phyloP scores from a whole-genome alignment of 2,329 filamentous ascomycete species.

The Fusarium globosum region DNA sequence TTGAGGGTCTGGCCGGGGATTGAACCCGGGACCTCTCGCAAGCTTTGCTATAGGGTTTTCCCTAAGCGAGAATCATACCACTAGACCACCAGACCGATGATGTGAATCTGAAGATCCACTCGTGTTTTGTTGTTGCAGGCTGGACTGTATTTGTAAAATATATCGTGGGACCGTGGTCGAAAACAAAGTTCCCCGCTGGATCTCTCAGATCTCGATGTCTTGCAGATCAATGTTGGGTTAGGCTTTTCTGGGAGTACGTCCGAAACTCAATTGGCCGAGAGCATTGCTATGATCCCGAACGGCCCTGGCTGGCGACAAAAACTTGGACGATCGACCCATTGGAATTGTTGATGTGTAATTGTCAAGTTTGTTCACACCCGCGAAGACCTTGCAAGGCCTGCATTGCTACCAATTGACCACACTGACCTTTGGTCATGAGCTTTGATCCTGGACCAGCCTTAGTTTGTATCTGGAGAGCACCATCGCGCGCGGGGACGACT shows the following conservation, averaged over 20 bases:
- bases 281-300: not conserved
- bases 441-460: not conserved
- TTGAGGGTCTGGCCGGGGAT: slow-evolving; percentile 57
- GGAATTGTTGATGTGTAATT: not conserved
- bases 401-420: not conserved
- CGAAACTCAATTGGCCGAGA: slow-evolving; percentile 1
- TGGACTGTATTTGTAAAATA: not conserved
- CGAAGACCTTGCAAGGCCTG: not conserved
- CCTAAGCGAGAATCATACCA: slow-evolving; percentile 80
- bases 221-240: slow-evolving; percentile 8
- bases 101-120: slow-evolving; percentile 11
- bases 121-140: slow-evolving; percentile 19
- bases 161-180: not conserved
- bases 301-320: not conserved
- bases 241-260: not conserved
- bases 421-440: not conserved
- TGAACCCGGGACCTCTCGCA: slow-evolving; percentile 61
- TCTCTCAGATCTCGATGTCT: slow-evolving; percentile 12
- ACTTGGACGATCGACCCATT: not conserved
- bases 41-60: slow-evolving; percentile 53
- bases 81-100: slow-evolving; percentile 66
- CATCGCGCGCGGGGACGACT: not conserved
- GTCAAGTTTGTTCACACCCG: not conserved
- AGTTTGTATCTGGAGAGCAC: not conserved
- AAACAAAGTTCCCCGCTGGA: not conserved